Percentiles rank a stretch among this genome's conserved stretches.
These are phyloP conservation scores for Zygosaccharomyces pseudorouxii DNA, from an alignment of 805 yeast species.

Conservation along the genomic window DNA sequence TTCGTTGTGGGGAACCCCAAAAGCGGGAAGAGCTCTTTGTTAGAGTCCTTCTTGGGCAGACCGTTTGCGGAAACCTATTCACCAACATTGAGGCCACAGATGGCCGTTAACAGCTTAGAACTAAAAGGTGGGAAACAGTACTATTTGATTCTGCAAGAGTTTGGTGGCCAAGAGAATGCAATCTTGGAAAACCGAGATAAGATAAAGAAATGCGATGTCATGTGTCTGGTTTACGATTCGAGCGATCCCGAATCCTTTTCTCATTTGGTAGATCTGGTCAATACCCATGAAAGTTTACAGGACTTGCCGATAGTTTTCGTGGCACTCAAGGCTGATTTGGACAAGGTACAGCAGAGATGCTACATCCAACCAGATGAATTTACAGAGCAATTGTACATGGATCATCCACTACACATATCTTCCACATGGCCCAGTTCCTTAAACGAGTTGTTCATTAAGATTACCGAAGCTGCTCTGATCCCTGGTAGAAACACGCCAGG, in stretches of 20 bases:
- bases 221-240: conserved; percentile 88
- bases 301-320: conserved; percentile 80
- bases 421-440: conserved; percentile 86
- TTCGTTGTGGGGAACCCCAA: conserved; percentile 79
- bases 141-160: conserved; percentile 82
- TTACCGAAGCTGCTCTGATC: conserved; percentile 80
- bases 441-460: conserved; percentile 75
- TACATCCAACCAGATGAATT: conserved; percentile 84
- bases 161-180: conserved; percentile 82
- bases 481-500: conserved; percentile 81
- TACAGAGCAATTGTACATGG: conserved; percentile 58
- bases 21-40: conserved; percentile 80
- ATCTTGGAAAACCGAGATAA: conserved; percentile 65
- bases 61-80: conserved; percentile 64
- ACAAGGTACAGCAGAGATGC: conserved; percentile 88
- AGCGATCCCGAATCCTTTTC: conserved; percentile 95
- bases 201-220: conserved; percentile 81
- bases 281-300: conserved; percentile 52
- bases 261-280: conserved; percentile 65
- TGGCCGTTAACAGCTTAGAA: conserved; percentile 90
- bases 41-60: conserved; percentile 77
- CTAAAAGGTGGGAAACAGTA: conserved; percentile 93
- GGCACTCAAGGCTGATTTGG: conserved; percentile 92
- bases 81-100: conserved; percentile 75
- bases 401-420: conserved; percentile 86